These are phyloP conservation scores for Sparassis latifolia DNA, from an alignment of 1,284 basidiomycete species.

Conservation along the genomic window DNA sequence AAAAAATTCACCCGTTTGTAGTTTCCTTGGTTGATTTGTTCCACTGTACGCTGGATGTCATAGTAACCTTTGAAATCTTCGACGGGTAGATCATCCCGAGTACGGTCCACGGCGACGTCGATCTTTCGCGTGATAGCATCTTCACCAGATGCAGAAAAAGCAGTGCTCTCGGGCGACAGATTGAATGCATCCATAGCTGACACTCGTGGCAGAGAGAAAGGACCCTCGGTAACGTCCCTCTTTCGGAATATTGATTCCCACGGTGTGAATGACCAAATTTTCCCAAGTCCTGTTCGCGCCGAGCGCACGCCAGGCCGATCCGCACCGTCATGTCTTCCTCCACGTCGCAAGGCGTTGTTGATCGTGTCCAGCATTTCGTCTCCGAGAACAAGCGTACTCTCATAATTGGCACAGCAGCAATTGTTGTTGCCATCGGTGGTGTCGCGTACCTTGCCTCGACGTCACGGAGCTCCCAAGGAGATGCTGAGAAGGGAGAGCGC, in stretches of 20 bases:
- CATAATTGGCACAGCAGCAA: conserved; percentile 62
- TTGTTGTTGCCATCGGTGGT: conserved; percentile 69
- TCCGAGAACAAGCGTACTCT: conserved; percentile 70
- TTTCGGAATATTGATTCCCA: background rate
- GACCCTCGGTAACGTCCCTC: too few relatives aligned
- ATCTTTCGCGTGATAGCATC: conserved; percentile 53
- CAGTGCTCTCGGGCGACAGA: conserved; percentile 15
- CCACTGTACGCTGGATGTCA: conserved; percentile 52
- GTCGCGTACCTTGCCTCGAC: conserved; percentile 72
- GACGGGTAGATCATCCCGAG: conserved; percentile 29
- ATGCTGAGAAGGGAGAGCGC: conserved; percentile 44
- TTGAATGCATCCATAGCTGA: too few relatives aligned
- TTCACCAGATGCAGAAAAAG: conserved; percentile 55
- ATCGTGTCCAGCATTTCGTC: conserved; percentile 66
- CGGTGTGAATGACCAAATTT: background rate
- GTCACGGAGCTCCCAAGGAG: conserved; percentile 30
- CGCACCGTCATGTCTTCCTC: conserved; percentile 28
- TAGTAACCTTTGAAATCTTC: conserved; percentile 49
- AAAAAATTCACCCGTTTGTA: conserved; percentile 47
- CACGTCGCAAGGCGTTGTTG: conserved; percentile 34
- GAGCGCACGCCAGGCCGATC: conserved; percentile 10
- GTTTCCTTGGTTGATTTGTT: conserved; percentile 43
- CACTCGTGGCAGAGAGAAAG: too few relatives aligned
- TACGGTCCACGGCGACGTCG: conserved; percentile 33
- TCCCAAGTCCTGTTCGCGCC: background rate